Evolutionary conservation across 2,329 filamentous ascomycete genomes (phyloP), one percentile per base, ranked within the genome.

Genomic region (Penicillium decumbens): DNA sequence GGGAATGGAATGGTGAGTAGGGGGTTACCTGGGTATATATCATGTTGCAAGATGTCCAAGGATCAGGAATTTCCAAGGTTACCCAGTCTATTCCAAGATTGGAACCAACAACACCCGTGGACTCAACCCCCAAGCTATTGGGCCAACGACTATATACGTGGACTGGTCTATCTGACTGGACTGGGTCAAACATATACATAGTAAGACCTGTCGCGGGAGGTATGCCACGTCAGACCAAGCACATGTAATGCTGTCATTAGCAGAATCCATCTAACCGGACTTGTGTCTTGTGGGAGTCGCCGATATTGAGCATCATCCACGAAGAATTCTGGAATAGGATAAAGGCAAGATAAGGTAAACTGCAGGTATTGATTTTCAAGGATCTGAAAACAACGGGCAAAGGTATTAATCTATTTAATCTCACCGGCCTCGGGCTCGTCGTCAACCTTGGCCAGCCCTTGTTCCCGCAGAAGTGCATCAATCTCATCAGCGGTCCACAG

Each of bases 401-500:
- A 51, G 54, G 47, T 54, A 58, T 61, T 65, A 57, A 50, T 62
- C 60, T 68, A 66, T 67, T 69, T 70, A 49, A 67, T 65, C 54
- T 74, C 75, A 52, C 73, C 74, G 56, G 69, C 84, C 66, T 89
- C 84, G 12, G 81, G 71, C 57, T 83, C 83, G 67, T 92, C 88
- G 46, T 69, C 69, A 59, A 84, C 82, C 80, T 95, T 97, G 54
- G 89, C 92, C 70, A 98, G 75, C 62, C 92, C 92, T 65, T 98
- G 91, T 78, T 97, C 89, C 80, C 91, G 95, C 65, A 98, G 77
- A 71, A 98, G 77, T 43, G 87, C 84, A 69, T 89, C 92, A 65
- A 98, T 98, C 78, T 97, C 93, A 59, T 98, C 92, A 39, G 91
- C 92, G 64, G 84, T 88, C 93, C 93, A 98, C 55, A 98, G 80